Evolutionary conservation across 2,329 filamentous ascomycete genomes (phyloP), one percentile per base, ranked within the genome.

Genomic region (Penicillium sp.): DNA sequence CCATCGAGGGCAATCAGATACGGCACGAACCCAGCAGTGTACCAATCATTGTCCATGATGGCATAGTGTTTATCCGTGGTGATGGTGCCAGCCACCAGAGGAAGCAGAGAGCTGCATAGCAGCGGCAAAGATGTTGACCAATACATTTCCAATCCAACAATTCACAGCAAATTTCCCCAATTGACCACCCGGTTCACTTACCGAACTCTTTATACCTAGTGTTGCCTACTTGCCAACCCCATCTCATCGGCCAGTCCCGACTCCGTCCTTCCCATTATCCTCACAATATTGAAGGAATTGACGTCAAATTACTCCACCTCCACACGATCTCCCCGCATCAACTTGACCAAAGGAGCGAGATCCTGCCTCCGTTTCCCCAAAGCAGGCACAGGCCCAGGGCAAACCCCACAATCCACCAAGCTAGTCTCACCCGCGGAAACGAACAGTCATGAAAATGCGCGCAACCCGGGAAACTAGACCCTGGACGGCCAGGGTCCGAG

Each of bases 31-130:
- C 69, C 72, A 1, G 67, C 65, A 1, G 73, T 62, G 36, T 65
- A 66, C 75, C 75, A 79, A 63, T 80, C 76, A 56, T 79, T 79
- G 60, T 80, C 74, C 45, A 79, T 58, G 54, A 79, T 75, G 26
- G 68, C 67, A 59, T 75, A 61, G 47, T 57, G 54, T 44, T 60
- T 59, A 23, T 62, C 48, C 33, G 16, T 42, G 42, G 31, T 56
- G 36, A 55, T 52, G 39, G 54, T 9, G 16, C 26, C 49, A 34
- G 54, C 49, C 31, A 56, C 45, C 10, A 58, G 42, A 16, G 50
- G 45, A 21, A 55, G 49, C 28, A 59, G 42, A 26, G 48, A 50
- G 47, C 47, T 49, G 42, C 51, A 54, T 9, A 59, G 45, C 44
- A 58, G 44, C 51, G 58, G 44, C 38, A 57, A 38, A n/a, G 53